Evolutionary conservation across 2,329 filamentous ascomycete genomes (phyloP), one percentile per base, ranked within the genome.

Genomic region (Elsinoe australis): DNA sequence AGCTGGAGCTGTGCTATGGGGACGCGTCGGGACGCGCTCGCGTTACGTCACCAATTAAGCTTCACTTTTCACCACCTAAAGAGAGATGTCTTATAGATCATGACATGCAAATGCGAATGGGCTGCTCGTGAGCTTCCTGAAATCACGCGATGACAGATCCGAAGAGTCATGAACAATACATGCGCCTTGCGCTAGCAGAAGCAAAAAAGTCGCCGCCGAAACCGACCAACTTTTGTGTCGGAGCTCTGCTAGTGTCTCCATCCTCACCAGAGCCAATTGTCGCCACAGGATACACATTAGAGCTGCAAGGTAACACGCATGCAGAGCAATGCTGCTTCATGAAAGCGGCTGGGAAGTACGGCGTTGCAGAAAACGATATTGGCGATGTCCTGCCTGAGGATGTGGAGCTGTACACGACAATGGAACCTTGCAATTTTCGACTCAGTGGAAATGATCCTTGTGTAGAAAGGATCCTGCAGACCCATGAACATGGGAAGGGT

Each of bases 181-280:
- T 96, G 71, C 75, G 71, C 48, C 70, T 83, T 49, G 87, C 87
- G 29, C 77, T 96, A 50, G 68, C 74, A n/a, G 73, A 88, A 53
- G 89, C 92, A 9, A 74, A 76, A 28, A 76, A 83, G 54, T 94
- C 89, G 8, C 85, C 87, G 2, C 87, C 87, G 21, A 88, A 84
- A 59, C 84, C 89, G 2, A 88, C 87, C 45, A 96, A 96, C 65
- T 98, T 88, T 70, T 80, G 90, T 51, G 89, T 98, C 17, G 92
- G 92, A 33, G 92, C 92, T n/a, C 66, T 95, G n/a, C 74, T 96
- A 31, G 53, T 64, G 7, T 55, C 57, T 1, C 57, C 58, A 6
- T 56, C 55, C 1, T 36, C 74, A 80, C 50, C 63, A 72, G 10
- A 66, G 67, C 33, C 67, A 19, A 71, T 94, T 50, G 72, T 94